Evolutionary conservation across 257 asterid genomes (phyloP).

Genomic region (Nyctanthes arbortristis): DNA sequence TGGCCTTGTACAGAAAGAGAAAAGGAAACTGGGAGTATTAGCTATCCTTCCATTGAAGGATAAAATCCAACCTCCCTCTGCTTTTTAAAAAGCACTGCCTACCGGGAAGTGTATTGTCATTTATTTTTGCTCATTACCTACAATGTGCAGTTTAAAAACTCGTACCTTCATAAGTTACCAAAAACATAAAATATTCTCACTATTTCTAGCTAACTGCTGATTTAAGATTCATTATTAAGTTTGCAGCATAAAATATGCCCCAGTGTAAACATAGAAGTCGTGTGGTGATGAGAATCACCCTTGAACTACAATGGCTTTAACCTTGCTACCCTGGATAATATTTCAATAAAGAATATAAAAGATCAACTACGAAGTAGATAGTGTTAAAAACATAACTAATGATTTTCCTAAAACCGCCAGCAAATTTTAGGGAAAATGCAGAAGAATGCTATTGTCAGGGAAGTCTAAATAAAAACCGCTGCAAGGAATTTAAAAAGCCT

Average conservation of each 20-base stretch:
- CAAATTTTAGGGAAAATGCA: no score
- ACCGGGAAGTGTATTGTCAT: not conserved
- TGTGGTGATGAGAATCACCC: not conserved
- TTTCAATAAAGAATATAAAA: not conserved
- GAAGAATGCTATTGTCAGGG: not conserved
- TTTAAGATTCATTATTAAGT: no score
- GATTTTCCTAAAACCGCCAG: not conserved
- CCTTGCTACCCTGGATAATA: not conserved
- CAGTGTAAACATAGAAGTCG: not conserved
- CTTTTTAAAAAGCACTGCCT: not conserved
- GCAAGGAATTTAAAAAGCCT: not conserved
- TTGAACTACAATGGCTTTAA: not conserved
- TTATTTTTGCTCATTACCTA: not conserved
- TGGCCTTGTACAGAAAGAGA: not conserved
- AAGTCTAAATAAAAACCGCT: no score
- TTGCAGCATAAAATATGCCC: not conserved
- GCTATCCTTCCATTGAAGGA: not conserved
- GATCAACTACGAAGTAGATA: not conserved
- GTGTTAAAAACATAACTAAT: not conserved
- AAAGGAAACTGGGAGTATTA: not conserved
- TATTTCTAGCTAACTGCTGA: not conserved
- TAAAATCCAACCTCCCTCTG: not conserved
- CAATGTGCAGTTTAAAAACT: no score
- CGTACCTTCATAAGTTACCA: not conserved
- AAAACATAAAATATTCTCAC: not conserved